Evolutionary conservation across 2,329 filamentous ascomycete genomes (phyloP).

Genomic region (Penicillium brasilianum): DNA sequence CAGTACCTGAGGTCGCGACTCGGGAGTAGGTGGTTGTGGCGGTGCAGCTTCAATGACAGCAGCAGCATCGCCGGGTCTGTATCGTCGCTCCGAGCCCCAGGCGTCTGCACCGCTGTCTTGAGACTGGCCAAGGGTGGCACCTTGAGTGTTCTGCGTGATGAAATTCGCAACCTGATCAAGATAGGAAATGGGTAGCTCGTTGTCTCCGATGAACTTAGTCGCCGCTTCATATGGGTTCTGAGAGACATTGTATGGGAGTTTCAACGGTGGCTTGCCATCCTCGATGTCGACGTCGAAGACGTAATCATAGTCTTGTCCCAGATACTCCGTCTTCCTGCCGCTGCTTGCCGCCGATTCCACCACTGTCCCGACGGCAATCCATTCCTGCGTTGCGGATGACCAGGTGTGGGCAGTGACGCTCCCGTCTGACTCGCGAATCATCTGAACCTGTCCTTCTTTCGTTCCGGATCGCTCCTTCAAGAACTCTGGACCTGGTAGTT

Average conservation of each 20-base stretch:
- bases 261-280: constrained; percentile 88
- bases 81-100: constrained; percentile 77
- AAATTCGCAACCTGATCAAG: constrained; percentile 92
- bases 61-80: constrained; percentile 71
- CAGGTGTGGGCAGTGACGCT: constrained; percentile 86
- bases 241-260: constrained; percentile 90
- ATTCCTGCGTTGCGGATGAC: constrained; percentile 73
- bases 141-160: constrained; percentile 87
- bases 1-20: constrained; percentile 63
- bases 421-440: constrained; percentile 82
- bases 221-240: constrained; percentile 93
- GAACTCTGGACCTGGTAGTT: constrained; percentile 87
- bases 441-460: constrained; percentile 95
- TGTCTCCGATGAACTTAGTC: constrained; percentile 86
- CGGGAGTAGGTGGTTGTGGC: constrained; percentile 36
- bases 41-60: constrained; percentile 39
- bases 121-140: constrained; percentile 75
- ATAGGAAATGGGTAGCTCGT: constrained; percentile 85
- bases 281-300: constrained; percentile 97
- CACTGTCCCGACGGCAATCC: constrained; percentile 91
- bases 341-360: constrained; percentile 86
- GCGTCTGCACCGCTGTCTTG: constrained; percentile 67
- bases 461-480: constrained; percentile 79
- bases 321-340: constrained; percentile 74
- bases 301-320: constrained; percentile 90